phyloP scores from a whole-genome alignment of 148 eudicot species.

The Cornus kousa region DNA sequence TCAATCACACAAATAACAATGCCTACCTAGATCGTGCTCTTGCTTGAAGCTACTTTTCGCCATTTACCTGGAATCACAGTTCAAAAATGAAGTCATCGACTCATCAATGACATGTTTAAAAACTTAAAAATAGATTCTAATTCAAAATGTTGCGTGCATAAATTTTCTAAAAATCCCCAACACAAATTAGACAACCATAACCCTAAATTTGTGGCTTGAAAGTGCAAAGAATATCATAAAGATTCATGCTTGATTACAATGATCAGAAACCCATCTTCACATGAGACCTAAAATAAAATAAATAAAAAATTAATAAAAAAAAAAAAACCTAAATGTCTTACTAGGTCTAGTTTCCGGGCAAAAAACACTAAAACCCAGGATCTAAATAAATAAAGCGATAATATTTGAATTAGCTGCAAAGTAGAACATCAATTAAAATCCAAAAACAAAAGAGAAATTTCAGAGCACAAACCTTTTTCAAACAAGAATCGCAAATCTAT shows the following conservation, averaged over 20 bases:
- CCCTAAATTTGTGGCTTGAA: background rate
- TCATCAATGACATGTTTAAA: background rate
- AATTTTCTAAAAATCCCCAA: background rate
- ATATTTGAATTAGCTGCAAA: background rate
- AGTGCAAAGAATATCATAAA: background rate
- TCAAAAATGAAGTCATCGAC: background rate
- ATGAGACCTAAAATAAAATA: background rate
- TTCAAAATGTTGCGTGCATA: background rate
- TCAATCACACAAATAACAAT: background rate
- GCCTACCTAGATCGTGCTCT: conserved; percentile 76
- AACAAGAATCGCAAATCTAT: background rate
- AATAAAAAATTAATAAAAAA: too few relatives aligned
- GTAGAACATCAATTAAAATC: background rate
- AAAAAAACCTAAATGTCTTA: background rate
- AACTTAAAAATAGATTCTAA: background rate
- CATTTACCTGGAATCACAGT: conserved; percentile 45
- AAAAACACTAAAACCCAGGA: too few relatives aligned
- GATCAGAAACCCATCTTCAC: background rate
- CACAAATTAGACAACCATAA: background rate
- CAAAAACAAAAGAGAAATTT: background rate
- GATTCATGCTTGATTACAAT: background rate
- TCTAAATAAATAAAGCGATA: background rate
- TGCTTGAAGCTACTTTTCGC: conserved; percentile 80
- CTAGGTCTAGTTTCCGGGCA: background rate
- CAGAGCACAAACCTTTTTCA: conserved; percentile 14